Conservation (phyloP, 2,329 filamentous ascomycete genomes). For the Passalora sequoiae region DNA sequence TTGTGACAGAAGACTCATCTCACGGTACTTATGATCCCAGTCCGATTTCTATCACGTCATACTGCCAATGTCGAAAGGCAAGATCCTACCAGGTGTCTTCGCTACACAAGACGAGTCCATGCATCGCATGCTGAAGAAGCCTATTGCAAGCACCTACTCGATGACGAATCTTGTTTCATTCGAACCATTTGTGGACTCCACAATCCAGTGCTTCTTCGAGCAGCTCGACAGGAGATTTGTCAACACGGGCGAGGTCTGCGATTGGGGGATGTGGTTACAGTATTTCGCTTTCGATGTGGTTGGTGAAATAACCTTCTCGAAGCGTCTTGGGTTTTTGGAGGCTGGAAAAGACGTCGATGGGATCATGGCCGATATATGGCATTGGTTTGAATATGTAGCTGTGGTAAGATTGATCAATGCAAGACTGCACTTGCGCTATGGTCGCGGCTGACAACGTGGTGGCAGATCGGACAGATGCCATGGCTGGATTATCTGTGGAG, state of each 20-base stretch:
- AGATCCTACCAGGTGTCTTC: neutral
- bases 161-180: conserved; percentile 68
- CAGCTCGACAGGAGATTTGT: conserved; percentile 31
- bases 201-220: conserved; percentile 56
- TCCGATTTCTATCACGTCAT: conserved; percentile 9
- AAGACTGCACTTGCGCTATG: conserved; percentile 4
- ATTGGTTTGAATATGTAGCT: conserved; percentile 27
- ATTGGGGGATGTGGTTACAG: conserved; percentile 66
- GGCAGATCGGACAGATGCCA: conserved; percentile 24
- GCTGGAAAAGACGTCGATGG: conserved; percentile 16
- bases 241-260: conserved; percentile 43
- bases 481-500: conserved; percentile 20
- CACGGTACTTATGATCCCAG: conserved; percentile 14
- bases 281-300: conserved; percentile 49
- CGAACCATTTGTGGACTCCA: conserved; percentile 70
- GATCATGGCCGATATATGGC: conserved; percentile 32
- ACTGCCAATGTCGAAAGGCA: neutral
- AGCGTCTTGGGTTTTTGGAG: conserved; percentile 23
- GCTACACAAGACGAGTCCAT: neutral
- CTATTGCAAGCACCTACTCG: conserved; percentile 17
- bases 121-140: conserved; percentile 2
- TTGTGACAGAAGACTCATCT: conserved; percentile 9
- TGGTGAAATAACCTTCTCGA: conserved; percentile 23
- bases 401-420: conserved; percentile 27
- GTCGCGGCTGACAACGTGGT: conserved; percentile 7